Conservation (phyloP, 352 stramenopile genomes). For the Globisporangium carolinianum region DNA sequence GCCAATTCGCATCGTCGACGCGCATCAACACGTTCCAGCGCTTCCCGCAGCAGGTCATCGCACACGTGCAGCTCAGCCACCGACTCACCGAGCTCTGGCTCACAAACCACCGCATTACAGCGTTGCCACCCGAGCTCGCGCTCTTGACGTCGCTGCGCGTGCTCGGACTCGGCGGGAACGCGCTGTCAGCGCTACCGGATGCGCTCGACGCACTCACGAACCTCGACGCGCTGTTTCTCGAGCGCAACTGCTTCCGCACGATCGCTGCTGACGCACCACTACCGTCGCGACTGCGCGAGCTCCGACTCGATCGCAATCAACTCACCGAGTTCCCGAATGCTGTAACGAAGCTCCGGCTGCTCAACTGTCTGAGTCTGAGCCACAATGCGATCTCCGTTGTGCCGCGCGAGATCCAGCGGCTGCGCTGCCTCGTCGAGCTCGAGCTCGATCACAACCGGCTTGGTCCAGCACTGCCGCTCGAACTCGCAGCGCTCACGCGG, state of each 20-base stretch:
- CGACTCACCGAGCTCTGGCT: slow-evolving; percentile 54
- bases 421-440: slow-evolving; percentile 55
- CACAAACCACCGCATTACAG: slow-evolving; percentile 46
- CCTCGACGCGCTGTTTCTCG: slow-evolving; percentile 57
- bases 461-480: slow-evolving; percentile 24
- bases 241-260: slow-evolving; percentile 44
- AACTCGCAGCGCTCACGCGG: slow-evolving; percentile 28
- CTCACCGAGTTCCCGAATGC: slow-evolving; percentile 37
- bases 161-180: slow-evolving; percentile 54
- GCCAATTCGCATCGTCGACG: background rate
- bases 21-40: slow-evolving; percentile 17
- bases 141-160: slow-evolving; percentile 39
- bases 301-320: slow-evolving; percentile 50
- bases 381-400: slow-evolving; percentile 40
- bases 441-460: slow-evolving; percentile 64
- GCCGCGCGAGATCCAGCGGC: slow-evolving; percentile 37
- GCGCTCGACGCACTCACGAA: slow-evolving; percentile 23
- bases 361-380: slow-evolving; percentile 54
- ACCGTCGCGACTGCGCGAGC: slow-evolving; percentile 30
- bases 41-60: slow-evolving; percentile 34
- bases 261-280: slow-evolving; percentile 22
- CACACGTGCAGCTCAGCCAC: slow-evolving; percentile 21
- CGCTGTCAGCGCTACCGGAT: slow-evolving; percentile 32
- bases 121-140: slow-evolving; percentile 38
- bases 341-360: slow-evolving; percentile 42